A percentile compares a stretch with the other conserved stretches of the same genome.
Conservation (phyloP, 768 basidiomycete genomes). For the Serendipita sp. region DNA sequence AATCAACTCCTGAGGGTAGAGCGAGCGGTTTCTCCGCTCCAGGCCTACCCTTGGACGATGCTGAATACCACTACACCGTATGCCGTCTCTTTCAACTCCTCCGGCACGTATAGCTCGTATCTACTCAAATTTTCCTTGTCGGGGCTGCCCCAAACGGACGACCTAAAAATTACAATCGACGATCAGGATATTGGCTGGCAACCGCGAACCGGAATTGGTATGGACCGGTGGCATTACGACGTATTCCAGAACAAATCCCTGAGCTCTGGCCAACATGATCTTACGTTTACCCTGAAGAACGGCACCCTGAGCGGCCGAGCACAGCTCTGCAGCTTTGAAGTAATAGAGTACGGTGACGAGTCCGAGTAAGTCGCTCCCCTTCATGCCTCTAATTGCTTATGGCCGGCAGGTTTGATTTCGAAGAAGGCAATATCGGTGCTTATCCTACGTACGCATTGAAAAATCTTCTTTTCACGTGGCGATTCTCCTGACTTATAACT, state of each 20-base stretch:
- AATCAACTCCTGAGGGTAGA: constrained; percentile 30
- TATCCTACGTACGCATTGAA: constrained; percentile 50
- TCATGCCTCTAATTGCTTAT: neutral
- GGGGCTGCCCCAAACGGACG: constrained; percentile 39
- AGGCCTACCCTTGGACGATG: constrained; percentile 60
- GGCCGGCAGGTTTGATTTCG: constrained; percentile 38
- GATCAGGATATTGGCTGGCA: constrained; percentile 44
- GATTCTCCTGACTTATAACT: neutral
- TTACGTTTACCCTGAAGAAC: constrained; percentile 43
- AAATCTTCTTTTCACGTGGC: neutral
- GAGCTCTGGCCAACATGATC: constrained; percentile 35
- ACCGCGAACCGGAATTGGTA: constrained; percentile 37
- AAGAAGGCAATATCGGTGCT: constrained; percentile 43
- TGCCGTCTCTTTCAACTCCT: constrained; percentile 44
- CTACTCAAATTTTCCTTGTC: constrained; percentile 58
- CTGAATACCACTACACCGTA: constrained; percentile 46
- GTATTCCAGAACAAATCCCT: constrained; percentile 30
- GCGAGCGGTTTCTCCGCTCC: constrained; percentile 59
- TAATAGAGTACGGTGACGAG: constrained; percentile 53
- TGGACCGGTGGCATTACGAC: constrained; percentile 69
- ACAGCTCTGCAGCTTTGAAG: constrained; percentile 63
- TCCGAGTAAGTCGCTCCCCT: constrained; percentile 32
- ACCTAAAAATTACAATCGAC: constrained; percentile 46
- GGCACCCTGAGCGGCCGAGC: constrained; percentile 34
- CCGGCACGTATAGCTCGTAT: constrained; percentile 45